Evolutionary conservation across 176 grass and related monocot genomes (phyloP).

Genomic region (Tillandsia leiboldiana): DNA sequence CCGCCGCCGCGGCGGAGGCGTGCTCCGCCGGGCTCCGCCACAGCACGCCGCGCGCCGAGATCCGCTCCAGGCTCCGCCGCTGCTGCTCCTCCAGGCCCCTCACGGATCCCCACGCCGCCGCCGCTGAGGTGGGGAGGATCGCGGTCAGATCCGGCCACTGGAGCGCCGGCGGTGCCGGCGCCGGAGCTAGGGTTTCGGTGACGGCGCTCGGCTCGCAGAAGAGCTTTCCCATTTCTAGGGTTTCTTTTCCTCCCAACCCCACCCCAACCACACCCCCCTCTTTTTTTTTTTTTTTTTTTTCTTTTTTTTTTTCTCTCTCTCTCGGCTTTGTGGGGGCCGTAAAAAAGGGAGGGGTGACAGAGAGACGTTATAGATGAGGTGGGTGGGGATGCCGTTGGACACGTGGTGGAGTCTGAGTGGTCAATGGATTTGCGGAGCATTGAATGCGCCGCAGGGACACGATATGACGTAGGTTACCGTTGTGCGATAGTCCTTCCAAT

Average conservation of each 20-base stretch:
- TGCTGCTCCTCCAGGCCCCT: slow-evolving; percentile 82
- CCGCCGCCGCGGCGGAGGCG: neutral
- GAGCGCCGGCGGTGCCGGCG: slow-evolving; percentile 32
- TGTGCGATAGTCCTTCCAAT: too few species aligned
- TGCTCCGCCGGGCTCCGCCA: slow-evolving; percentile 44
- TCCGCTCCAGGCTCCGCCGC: slow-evolving; percentile 58
- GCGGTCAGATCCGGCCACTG: slow-evolving; percentile 30
- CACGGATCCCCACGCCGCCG: slow-evolving; percentile 40
- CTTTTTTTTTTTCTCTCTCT: too few species aligned
- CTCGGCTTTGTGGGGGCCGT: too few species aligned
- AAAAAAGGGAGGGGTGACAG: too few species aligned
- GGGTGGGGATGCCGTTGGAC: too few species aligned
- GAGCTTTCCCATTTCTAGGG: slow-evolving; percentile 96
- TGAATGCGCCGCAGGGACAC: too few species aligned
- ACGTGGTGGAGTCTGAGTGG: too few species aligned
- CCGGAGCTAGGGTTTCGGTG: slow-evolving; percentile 49
- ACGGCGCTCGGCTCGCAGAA: slow-evolving; percentile 71
- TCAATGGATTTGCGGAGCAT: too few species aligned
- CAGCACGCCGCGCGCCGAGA: slow-evolving; percentile 74
- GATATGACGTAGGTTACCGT: too few species aligned
- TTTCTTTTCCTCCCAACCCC: slow-evolving; percentile 12
- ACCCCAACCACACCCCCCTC: too few species aligned
- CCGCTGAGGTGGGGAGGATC: neutral
- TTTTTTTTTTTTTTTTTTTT: too few species aligned
- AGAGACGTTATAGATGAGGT: too few species aligned